phyloP scores from a whole-genome alignment of 2,329 filamentous ascomycete genomes.

The Blastomyces parvus region DNA sequence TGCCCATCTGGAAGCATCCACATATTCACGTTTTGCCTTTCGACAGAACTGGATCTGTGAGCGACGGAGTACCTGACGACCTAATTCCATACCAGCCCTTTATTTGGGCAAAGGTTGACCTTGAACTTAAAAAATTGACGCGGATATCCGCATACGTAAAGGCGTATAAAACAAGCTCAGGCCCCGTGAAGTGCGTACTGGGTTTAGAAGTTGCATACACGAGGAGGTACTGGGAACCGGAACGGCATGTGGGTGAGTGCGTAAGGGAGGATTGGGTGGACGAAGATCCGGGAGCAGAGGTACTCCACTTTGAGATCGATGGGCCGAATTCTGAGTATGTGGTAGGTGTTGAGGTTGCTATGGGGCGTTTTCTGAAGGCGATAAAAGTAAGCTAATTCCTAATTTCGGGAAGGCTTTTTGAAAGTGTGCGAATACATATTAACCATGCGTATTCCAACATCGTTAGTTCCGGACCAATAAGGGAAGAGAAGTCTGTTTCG shows the following conservation, averaged over 20 bases:
- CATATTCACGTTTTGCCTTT: neutral
- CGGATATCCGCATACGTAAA: slow-evolving; percentile 2
- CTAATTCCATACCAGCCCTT: neutral
- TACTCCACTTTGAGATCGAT: slow-evolving; percentile 5
- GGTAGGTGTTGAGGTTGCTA: neutral
- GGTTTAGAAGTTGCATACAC: neutral
- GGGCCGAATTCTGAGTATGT: slow-evolving; percentile 6
- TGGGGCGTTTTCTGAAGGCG: neutral
- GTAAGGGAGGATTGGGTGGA: neutral
- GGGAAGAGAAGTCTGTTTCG: slow-evolving; percentile 6
- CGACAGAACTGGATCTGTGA: neutral
- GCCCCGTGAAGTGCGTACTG: neutral
- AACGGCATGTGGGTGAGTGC: neutral
- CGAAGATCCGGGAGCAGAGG: neutral
- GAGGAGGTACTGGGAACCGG: neutral
- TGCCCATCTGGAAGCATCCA: neutral
- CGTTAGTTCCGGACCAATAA: slow-evolving; percentile 5
- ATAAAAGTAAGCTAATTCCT: slow-evolving; percentile 3
- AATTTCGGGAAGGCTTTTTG: neutral
- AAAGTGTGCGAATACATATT: neutral
- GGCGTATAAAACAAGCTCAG: neutral
- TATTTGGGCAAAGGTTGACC: neutral
- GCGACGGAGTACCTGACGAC: slow-evolving; percentile 3
- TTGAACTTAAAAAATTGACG: neutral
- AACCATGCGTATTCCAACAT: neutral